These are phyloP conservation scores for Paracamarosporium sp. DNA, from an alignment of 2,329 filamentous ascomycete species.

Conservation along the genomic window DNA sequence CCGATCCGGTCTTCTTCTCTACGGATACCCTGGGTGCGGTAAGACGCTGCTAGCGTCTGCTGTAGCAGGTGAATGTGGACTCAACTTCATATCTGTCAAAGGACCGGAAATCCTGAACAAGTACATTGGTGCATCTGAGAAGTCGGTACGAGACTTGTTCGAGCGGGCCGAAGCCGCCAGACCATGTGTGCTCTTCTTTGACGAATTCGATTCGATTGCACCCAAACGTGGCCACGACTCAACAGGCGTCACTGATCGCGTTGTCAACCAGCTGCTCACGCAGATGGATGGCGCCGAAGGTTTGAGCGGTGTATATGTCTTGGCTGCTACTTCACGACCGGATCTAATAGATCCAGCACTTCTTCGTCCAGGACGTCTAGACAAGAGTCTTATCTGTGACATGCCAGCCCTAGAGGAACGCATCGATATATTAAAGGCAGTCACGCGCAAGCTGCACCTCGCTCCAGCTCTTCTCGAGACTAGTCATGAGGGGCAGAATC, in stretches of 20 bases:
- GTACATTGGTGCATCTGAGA: conserved; percentile 97
- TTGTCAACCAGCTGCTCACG: conserved; percentile 96
- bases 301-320: conserved; percentile 90
- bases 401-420: conserved; percentile 82
- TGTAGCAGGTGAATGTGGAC: conserved; percentile 95
- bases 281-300: conserved; percentile 99
- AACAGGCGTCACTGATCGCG: conserved; percentile 96
- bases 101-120: conserved; percentile 98
- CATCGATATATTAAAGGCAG: conserved; percentile 83
- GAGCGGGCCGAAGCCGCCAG: conserved; percentile 88
- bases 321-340: conserved; percentile 90
- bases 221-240: conserved; percentile 97
- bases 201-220: conserved; percentile 97
- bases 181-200: conserved; percentile 96
- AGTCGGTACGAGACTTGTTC: conserved; percentile 93
- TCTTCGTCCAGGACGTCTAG: conserved; percentile 86
- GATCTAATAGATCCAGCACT: conserved; percentile 96
- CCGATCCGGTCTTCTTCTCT: conserved; percentile 88
- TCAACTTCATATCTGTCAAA: conserved; percentile 99
- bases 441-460: conserved; percentile 82
- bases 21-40: conserved; percentile 94
- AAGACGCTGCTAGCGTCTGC: conserved; percentile 96
- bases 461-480: conserved; percentile 66
- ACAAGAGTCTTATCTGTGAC: conserved; percentile 92
- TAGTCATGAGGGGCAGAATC: conserved; percentile 38